Percentiles rank a stretch among this genome's conserved stretches.
Conservation (phyloP, 768 basidiomycete genomes). For the Coprinopsis cinerea region DNA sequence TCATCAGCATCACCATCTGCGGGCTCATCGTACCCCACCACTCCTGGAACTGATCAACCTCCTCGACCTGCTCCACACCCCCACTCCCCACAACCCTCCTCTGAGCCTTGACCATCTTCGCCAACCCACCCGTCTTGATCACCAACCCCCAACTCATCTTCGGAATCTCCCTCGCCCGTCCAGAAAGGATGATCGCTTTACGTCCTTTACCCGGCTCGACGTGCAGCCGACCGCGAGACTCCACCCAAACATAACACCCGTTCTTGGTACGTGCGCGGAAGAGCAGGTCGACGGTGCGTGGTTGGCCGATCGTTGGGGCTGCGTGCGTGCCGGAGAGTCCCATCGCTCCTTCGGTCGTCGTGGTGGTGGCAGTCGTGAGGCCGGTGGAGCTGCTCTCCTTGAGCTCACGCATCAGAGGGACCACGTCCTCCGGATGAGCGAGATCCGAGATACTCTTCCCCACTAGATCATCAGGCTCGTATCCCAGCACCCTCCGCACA, state of each 20-base stretch:
- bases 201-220: constrained; percentile 91
- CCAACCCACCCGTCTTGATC: constrained; percentile 42
- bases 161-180: constrained; percentile 66
- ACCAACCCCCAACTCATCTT: constrained; percentile 56
- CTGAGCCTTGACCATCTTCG: constrained; percentile 14
- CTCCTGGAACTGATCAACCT: constrained; percentile 21
- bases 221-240: constrained; percentile 83
- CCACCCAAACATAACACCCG: constrained; percentile 78
- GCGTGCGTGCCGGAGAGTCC: neutral
- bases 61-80: constrained; percentile 9
- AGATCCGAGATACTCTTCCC: constrained; percentile 74
- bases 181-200: constrained; percentile 90
- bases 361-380: constrained; percentile 15
- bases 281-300: constrained; percentile 72
- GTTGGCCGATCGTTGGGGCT: constrained; percentile 15
- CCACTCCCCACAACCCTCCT: constrained; percentile 3
- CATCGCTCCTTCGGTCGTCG: neutral
- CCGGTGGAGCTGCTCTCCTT: constrained; percentile 56
- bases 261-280: constrained; percentile 74
- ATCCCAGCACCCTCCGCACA: constrained; percentile 74
- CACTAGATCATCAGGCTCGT: constrained; percentile 78
- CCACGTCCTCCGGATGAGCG: constrained; percentile 85
- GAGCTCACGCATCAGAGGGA: constrained; percentile 86
- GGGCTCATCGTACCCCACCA: constrained; percentile 54
- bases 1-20: constrained; percentile 27